Evolutionary conservation across 805 yeast genomes (phyloP), one percentile per base, ranked within the genome.

Genomic region (Hanseniaspora clermontiae): DNA sequence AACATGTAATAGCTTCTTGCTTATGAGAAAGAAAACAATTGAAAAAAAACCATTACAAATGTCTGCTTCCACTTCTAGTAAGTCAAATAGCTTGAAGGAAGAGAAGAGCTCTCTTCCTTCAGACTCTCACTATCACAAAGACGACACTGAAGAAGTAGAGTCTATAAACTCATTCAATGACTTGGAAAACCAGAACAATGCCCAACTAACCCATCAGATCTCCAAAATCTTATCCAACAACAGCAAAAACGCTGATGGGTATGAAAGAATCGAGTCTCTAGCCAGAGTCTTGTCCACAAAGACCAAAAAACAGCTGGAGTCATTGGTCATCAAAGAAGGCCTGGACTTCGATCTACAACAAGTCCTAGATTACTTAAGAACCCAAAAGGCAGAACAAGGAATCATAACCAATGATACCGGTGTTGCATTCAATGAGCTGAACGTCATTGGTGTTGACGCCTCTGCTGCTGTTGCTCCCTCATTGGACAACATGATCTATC

Each of bases 401-500:
- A 74, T 75, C 49, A 75, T 72, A 60, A 70, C 75, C 3, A 72
- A 75, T 56, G 73, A 73, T 45, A 72, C 78, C 7, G 85, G 85
- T 66, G 71, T 75, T 48, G 76, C 76, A 3, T 72, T 75, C 62
- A 74, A 68, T 57, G 65, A 68, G 51, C 60, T 75, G 19, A 74
- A 77, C 6, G 73, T 77, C 55, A 68, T 73, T 61, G 79, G 77
- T 67, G 62, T 72, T 55, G 83, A 80, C 59, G 74, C 79, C 20
- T 77, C 79, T 39, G 78, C 79, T 46, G 77, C 79, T 24, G 74
- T 69, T 62, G 77, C 77, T 52, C 77, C 77, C 32, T 71, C 76
- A 19, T 73, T 74, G 37, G 71, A 67, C 31, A 77, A 75, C 62
- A 66, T 74, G 72, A 31, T 68, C 4, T 70, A 76, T 60, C 69